phyloP scores from a whole-genome alignment of 495 filamentous ascomycete genomes.

The Podospora sp. region DNA sequence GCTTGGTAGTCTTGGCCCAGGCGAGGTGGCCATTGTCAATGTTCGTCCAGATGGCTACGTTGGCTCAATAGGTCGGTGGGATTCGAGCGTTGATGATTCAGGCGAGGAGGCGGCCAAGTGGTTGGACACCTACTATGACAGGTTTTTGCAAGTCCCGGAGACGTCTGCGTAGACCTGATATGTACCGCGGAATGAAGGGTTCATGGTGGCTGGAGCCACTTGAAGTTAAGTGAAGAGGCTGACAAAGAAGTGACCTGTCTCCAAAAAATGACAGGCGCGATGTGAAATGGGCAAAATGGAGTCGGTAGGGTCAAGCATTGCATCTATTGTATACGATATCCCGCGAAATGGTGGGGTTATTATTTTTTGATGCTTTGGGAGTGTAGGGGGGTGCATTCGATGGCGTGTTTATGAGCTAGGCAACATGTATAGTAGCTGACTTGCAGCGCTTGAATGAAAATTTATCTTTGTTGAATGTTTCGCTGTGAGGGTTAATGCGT shows the following conservation, averaged over 20 bases:
- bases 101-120: constrained; percentile 53
- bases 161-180: neutral
- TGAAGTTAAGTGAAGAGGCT: neutral
- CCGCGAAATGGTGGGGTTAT: neutral
- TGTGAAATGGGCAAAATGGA: neutral
- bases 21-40: constrained; percentile 60
- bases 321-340: neutral
- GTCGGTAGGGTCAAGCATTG: neutral
- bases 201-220: neutral
- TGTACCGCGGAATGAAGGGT: neutral
- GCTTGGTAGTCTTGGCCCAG: constrained; percentile 56
- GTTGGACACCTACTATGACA: constrained; percentile 63
- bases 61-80: constrained; percentile 60
- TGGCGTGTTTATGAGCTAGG: neutral
- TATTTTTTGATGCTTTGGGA: neutral
- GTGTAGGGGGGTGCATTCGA: neutral
- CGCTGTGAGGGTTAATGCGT: no score
- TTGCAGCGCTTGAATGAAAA: no score
- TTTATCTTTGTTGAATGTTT: no score
- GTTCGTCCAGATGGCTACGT: constrained; percentile 72
- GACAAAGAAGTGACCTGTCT: no score
- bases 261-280: neutral
- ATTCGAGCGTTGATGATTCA: constrained; percentile 42
- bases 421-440: neutral
- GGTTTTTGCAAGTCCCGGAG: constrained; percentile 50